These are phyloP conservation scores for Aspergillus sp. DNA, from an alignment of 2,329 filamentous ascomycete species.

Conservation along the genomic window DNA sequence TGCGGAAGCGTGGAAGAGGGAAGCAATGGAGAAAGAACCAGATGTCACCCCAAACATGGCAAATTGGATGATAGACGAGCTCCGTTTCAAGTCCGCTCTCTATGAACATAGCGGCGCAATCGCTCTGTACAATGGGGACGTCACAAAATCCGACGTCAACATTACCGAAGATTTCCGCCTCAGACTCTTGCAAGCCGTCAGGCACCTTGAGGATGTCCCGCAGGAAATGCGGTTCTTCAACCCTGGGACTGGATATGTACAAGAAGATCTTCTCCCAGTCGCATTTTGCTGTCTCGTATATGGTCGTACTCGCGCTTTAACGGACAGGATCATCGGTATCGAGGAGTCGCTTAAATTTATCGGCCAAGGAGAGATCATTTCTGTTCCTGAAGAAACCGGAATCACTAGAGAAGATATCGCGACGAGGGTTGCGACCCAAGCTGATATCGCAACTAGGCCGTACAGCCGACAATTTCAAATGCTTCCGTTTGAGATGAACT, in stretches of 20 bases:
- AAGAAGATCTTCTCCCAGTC: conserved; percentile 59
- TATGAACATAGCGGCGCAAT: conserved; percentile 37
- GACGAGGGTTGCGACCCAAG: conserved; percentile 21
- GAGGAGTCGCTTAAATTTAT: conserved; percentile 18
- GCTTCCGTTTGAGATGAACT: conserved; percentile 37
- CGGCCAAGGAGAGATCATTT: conserved; percentile 20
- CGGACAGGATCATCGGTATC: conserved; percentile 17
- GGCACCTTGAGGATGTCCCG: conserved; percentile 46
- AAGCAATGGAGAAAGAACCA: conserved; percentile 12
- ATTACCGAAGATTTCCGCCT: conserved; percentile 35
- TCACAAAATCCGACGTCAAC: conserved; percentile 50
- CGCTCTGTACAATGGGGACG: conserved; percentile 41
- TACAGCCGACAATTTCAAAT: conserved; percentile 39
- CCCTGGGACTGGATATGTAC: conserved; percentile 47
- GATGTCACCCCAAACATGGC: conserved; percentile 32
- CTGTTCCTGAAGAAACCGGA: conserved; percentile 20
- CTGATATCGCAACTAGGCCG: conserved; percentile 22
- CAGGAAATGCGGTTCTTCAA: conserved; percentile 53
- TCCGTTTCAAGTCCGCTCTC: conserved; percentile 46
- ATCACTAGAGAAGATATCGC: conserved; percentile 25
- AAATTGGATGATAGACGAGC: conserved; percentile 40
- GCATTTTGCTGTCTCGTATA: conserved; percentile 54
- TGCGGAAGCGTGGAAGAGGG: conserved; percentile 26
- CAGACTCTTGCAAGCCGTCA: conserved; percentile 40
- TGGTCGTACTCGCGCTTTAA: conserved; percentile 24